These are phyloP conservation scores for Solanum chmielewskii DNA, from an alignment of 257 asterid species.

Conservation along the genomic window DNA sequence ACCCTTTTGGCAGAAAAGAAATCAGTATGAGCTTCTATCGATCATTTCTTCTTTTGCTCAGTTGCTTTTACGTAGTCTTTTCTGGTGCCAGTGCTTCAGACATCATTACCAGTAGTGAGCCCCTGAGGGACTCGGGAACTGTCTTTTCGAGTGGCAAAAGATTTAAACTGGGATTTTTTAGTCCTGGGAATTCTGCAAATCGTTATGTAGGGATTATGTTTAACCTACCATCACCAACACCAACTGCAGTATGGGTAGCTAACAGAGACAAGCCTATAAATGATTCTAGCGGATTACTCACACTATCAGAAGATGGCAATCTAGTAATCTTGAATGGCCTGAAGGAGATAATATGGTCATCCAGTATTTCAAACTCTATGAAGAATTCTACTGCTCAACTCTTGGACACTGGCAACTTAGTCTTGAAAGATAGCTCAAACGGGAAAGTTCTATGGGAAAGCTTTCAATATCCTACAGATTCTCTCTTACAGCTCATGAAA, in stretches of 20 bases:
- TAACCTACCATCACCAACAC: conserved; percentile 2
- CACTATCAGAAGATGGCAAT: conserved; percentile 31
- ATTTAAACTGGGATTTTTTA: conserved; percentile 20
- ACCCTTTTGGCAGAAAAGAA: not conserved
- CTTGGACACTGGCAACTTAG: conserved; percentile 37
- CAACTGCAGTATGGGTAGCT: conserved; percentile 39
- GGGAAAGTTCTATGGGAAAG: conserved; percentile 37
- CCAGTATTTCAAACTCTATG: conserved; percentile 4
- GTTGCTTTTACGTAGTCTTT: not conserved
- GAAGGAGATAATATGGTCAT: conserved; percentile 25
- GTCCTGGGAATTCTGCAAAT: conserved; percentile 2
- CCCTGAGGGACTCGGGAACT: conserved; percentile 3
- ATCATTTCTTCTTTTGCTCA: not conserved
- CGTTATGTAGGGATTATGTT: conserved; percentile 27
- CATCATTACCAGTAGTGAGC: not conserved
- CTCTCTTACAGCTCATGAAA: conserved; percentile 25
- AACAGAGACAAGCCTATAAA: conserved; percentile 32
- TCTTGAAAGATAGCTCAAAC: conserved; percentile 14
- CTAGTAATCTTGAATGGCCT: conserved; percentile 22
- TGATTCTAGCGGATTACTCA: conserved; percentile 19
- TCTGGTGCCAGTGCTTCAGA: not conserved
- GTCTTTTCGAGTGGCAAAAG: not conserved
- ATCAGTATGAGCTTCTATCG: not conserved
- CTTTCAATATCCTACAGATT: conserved; percentile 18
- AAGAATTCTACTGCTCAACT: conserved; percentile 23